These are phyloP conservation scores for Zhuliangozyma parablackwelliae DNA, from an alignment of 1,139 yeast genomes.

Conservation along the genomic window DNA sequence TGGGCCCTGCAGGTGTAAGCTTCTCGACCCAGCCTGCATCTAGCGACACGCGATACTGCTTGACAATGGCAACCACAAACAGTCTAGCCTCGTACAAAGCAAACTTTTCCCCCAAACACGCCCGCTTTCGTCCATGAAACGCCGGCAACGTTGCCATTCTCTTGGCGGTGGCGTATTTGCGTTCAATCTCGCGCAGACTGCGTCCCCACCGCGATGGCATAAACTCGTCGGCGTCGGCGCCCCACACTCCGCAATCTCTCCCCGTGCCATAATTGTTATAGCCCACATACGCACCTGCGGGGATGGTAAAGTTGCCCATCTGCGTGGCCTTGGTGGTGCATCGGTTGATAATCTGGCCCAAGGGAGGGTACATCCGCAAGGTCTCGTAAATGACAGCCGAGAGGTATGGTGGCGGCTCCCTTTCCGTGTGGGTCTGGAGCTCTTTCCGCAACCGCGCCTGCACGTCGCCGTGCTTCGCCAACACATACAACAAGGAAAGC, in stretches of 20 bases:
- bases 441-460: constrained; percentile 36
- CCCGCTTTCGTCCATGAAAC: constrained; percentile 59
- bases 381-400: constrained; percentile 46
- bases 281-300: constrained; percentile 53
- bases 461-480: constrained; percentile 36
- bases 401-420: constrained; percentile 14
- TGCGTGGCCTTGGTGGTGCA: constrained; percentile 32
- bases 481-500: constrained; percentile 43
- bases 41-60: constrained; percentile 27
- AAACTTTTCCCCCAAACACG: constrained; percentile 59
- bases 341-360: constrained; percentile 56
- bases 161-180: constrained; percentile 41
- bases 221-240: constrained; percentile 43
- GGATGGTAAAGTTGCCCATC: constrained; percentile 45
- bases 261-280: constrained; percentile 57
- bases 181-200: constrained; percentile 28
- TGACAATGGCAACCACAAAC: constrained; percentile 32
- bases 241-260: constrained; percentile 49
- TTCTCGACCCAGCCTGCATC: constrained; percentile 48
- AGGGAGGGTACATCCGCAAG: constrained; percentile 51
- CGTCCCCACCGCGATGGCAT: constrained; percentile 58
- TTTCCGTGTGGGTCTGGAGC: constrained; percentile 3
- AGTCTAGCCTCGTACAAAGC: constrained; percentile 46
- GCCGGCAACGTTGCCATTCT: constrained; percentile 44
- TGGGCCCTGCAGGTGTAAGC: constrained; percentile 43